Evolutionary conservation across 2,329 filamentous ascomycete species (phyloP).

Genomic region (Balansia obtecta): DNA sequence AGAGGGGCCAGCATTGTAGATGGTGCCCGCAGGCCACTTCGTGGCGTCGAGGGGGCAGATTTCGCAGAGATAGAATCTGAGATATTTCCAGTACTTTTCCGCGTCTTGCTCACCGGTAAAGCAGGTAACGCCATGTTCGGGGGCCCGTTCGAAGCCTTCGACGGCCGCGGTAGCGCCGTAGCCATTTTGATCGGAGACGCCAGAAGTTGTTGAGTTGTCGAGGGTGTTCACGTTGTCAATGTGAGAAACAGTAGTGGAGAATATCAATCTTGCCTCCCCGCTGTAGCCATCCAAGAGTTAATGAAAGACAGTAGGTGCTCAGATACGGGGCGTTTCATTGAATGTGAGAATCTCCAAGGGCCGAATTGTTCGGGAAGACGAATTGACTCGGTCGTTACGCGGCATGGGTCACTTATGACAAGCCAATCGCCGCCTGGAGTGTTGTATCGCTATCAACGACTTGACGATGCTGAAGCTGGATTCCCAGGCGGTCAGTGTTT

Average conservation of each 20-base stretch:
- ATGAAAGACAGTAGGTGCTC: neutral
- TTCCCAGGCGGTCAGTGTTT: slow-evolving; percentile 2
- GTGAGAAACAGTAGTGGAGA: neutral
- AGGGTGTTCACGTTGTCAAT: neutral
- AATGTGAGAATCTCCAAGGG: neutral
- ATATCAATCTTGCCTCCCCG: neutral
- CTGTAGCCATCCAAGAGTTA: slow-evolving; percentile 4
- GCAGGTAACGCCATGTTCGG: slow-evolving; percentile 62
- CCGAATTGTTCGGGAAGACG: neutral
- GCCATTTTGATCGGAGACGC: slow-evolving; percentile 12
- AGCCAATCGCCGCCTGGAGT: neutral
- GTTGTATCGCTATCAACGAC: neutral
- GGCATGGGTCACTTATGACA: neutral
- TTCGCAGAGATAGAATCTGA: slow-evolving; percentile 25
- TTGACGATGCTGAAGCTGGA: neutral
- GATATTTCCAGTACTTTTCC: slow-evolving; percentile 48
- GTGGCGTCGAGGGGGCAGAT: slow-evolving; percentile 36
- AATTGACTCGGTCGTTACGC: neutral
- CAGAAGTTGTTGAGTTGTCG: neutral
- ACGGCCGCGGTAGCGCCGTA: slow-evolving; percentile 53
- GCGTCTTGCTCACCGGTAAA: slow-evolving; percentile 59
- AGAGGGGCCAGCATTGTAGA: slow-evolving; percentile 40
- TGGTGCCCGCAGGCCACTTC: slow-evolving; percentile 45
- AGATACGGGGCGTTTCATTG: neutral
- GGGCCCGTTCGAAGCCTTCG: slow-evolving; percentile 56